Evolutionary conservation across 2,329 filamentous ascomycete species (phyloP), one percentile per base, ranked within the genome.

Genomic region (Monascus ruber): DNA sequence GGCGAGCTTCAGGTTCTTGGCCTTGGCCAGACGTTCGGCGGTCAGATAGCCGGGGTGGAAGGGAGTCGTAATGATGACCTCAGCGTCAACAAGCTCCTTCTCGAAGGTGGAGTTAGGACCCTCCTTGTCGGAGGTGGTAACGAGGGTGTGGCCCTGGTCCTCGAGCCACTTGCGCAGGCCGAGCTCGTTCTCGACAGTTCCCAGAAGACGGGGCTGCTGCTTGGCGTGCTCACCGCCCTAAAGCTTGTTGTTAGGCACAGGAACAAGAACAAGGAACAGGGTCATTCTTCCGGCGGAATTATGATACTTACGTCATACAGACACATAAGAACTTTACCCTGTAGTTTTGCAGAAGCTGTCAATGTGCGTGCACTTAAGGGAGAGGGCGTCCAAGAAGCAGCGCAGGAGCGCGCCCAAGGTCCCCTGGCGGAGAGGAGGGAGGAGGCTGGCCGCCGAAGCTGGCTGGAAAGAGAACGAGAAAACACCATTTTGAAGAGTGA

Each of bases 21-120:
- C 91, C 74, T 91, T 94, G 58, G 86, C 86, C 41, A 98, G 80
- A 61, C 91, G 88, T 73, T 96, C 89, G 39, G 85, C 86, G 36
- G 85, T 96, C 43, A 98, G 83, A 75, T 98, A 98, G 49, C 89
- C 91, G 39, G 89, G 89, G 74, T 96, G 89, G 82, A 96, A 96
- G 62, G 91, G 91, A 42, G 91, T 98, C 53, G 91, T 98, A 70
- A 98, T 96, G 76, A 98, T 96, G 68, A 98, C 75, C 69, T 98
- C 91, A 46, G 91, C 87, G 62, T 96, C 91, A 46, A 91, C 87
- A 40, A 98, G 78, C 71, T 98, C 86, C 72, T 88, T 77, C 69
- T 96, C 91, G 54, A 98, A 96, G 52, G 76, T 83, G 45, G 89
- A 96, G 75, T 83, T 77, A 71, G 86, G 83, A 51, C 86, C 83